Percentiles rank a stretch among this genome's conserved stretches.
Conservation (phyloP, 148 eudicot genomes). For the Dianthus caryophyllus region DNA sequence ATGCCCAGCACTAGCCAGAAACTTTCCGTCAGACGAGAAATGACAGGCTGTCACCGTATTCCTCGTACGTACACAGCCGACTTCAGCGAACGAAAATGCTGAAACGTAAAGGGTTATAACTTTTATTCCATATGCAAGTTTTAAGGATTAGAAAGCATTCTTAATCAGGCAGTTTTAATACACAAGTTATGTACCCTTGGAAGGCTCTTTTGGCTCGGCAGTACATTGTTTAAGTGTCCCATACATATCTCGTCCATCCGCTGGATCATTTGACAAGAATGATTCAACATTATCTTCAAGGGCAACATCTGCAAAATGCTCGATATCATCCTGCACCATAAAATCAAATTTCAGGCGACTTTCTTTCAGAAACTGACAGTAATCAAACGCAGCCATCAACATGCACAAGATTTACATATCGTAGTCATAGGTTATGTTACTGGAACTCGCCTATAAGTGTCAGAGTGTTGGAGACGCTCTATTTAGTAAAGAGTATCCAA, state of each 20-base stretch:
- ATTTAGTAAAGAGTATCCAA: too few species aligned
- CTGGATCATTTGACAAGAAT: constrained; percentile 77
- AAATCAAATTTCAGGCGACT: not conserved
- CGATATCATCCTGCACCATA: constrained; percentile 74
- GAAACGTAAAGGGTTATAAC: constrained; percentile 24
- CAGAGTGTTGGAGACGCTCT: too few species aligned
- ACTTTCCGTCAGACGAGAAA: constrained; percentile 90
- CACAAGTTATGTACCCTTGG: constrained; percentile 48
- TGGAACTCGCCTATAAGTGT: too few species aligned
- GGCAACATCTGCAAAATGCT: constrained; percentile 90
- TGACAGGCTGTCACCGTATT: constrained; percentile 84
- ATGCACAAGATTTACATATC: not conserved
- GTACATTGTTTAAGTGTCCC: constrained; percentile 71
- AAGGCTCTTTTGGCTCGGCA: constrained; percentile 80
- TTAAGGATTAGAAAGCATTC: not conserved
- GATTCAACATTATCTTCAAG: constrained; percentile 94
- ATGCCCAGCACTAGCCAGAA: constrained; percentile 87
- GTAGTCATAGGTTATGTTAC: not conserved
- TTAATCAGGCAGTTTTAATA: not conserved
- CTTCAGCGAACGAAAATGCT: constrained; percentile 87
- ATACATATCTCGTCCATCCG: constrained; percentile 71
- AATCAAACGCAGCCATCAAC: constrained; percentile 2
- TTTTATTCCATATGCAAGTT: not conserved
- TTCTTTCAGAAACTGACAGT: constrained; percentile 2
- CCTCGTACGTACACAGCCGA: constrained; percentile 61